These are phyloP conservation scores for Fusarium palustre DNA, from an alignment of 2,329 filamentous ascomycete genomes.

Conservation along the genomic window DNA sequence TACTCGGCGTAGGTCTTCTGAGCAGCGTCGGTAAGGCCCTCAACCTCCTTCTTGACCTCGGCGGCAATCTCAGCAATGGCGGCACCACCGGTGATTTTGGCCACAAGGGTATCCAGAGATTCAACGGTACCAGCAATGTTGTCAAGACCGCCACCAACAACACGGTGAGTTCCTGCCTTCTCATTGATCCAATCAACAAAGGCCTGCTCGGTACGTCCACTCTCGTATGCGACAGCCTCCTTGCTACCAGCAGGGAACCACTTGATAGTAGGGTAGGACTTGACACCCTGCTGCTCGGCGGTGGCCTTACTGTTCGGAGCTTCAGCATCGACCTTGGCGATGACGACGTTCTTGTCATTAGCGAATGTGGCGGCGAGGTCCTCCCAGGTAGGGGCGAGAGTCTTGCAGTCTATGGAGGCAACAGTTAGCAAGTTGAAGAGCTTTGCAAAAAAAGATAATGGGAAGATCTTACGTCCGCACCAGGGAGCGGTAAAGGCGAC, in stretches of 20 bases:
- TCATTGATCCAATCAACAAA: slow-evolving; percentile 87
- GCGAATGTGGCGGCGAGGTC: slow-evolving; percentile 83
- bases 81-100: slow-evolving; percentile 75
- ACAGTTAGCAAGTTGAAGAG: slow-evolving; percentile 16
- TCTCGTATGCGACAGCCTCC: slow-evolving; percentile 76
- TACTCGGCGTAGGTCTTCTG: slow-evolving; percentile 88
- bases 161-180: slow-evolving; percentile 88
- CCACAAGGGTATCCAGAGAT: slow-evolving; percentile 79
- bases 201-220: slow-evolving; percentile 80
- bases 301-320: slow-evolving; percentile 84
- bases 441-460: background rate
- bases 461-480: slow-evolving; percentile 87
- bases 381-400: slow-evolving; percentile 90
- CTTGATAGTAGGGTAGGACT: slow-evolving; percentile 96
- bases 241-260: slow-evolving; percentile 91
- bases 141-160: slow-evolving; percentile 83
- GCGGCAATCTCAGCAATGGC: slow-evolving; percentile 72
- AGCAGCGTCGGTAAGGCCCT: slow-evolving; percentile 69
- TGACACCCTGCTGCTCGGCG: slow-evolving; percentile 80
- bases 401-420: slow-evolving; percentile 85
- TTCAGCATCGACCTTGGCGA: slow-evolving; percentile 97
- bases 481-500: slow-evolving; percentile 98
- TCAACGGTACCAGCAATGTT: slow-evolving; percentile 84
- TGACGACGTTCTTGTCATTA: slow-evolving; percentile 80
- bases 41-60: slow-evolving; percentile 79